Evolutionary conservation across 257 asterid species (phyloP), one percentile per base, ranked within the genome.

Genomic region (Mitragyna speciosa): DNA sequence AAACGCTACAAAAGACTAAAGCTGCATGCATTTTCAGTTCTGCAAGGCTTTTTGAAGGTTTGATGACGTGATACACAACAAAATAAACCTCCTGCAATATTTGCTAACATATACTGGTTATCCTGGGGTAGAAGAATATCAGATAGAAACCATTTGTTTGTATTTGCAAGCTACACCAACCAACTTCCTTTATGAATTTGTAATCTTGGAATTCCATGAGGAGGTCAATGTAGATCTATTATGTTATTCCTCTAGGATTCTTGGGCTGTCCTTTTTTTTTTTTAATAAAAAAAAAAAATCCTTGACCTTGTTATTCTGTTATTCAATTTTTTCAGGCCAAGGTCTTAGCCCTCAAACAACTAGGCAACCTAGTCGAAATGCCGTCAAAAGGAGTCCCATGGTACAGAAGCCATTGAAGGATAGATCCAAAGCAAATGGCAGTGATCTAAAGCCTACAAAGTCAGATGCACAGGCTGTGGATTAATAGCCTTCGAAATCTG

Each of bases 321-420:
- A 70, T 86, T 77, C 75, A 73, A 71, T 85, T 65, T 80, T 41
- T 71, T 63, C 93, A 93, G 96, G 98, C 76, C 85, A 75, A 74
- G 83, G 84, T 82, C 83, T 64, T 6, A 90, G 85, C 72, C 82
- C 85, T 83, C 95, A 85, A 82, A 82, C 85, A 76, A 86, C 83
- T 39, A 83, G 82, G 80, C 86, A 85, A 81, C 84, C 88, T 72
- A 79, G 80, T 76, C 86, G 69, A 88, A 78, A 81, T 77, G 83
- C 86, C 6, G 79, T 87, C 56, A 89, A 85, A 88, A 90, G 74
- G 81, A 86, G 94, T 31, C 84, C 91, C 69, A 79, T 81, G 73
- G 80, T 83, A 48, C 83, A 83, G 33, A 90, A 85, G 84, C 85
- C 86, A 19, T 80, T 70, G 71, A 88, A 90, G 87, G 91, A 89